Evolutionary conservation across 345 rosid species (phyloP), one percentile per base, ranked within the genome.

Genomic region (Sisymbrium altissimum): DNA sequence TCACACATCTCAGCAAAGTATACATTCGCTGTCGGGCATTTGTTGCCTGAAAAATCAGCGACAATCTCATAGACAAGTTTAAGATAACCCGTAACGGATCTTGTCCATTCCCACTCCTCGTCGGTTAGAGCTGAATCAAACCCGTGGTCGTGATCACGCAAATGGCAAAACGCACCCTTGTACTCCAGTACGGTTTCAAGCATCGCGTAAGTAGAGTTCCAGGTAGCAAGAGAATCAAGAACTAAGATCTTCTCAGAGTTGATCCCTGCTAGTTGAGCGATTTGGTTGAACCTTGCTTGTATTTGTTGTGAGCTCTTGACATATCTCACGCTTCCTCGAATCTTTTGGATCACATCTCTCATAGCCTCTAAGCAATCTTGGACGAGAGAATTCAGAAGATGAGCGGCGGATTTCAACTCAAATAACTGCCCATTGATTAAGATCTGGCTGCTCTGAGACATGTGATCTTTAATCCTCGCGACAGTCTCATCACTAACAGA

Each of bases 1-100:
- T 88, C 87, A 70, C 97, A 91, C 68, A 94, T 85, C 80, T 89
- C 96, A 36, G 88, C 86, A 71, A 94, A 94, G 80, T 91, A 91
- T 21, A 91, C 79, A 75, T 94, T 94, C 5, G 97, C 97, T 33
- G 96, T 89, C 2, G 89, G 90, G 73, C 76, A 83, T 81, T 83
- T 88, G 68, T 79, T 83, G 64, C 86, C 75, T 9, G 87, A 83
- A 62, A 93, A 80, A 53, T 75, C 80, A 71, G 78, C 83, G 13
- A 82, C 83, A 48, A 93, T 81, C 78, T 89, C 98, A 66, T 79
- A 74, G 36, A 86, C 71, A 55, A 85, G 81, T 74, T 86, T 91
- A 64, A 93, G 80, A 81, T 87, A 86, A 71, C 86, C 67, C 0
- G 89, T 77, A 46, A 87, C 70, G 9, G 85, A 83, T 66, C 83